These are phyloP conservation scores for Beauveria sp. DNA, from an alignment of 2,329 filamentous ascomycete species.

Conservation along the genomic window DNA sequence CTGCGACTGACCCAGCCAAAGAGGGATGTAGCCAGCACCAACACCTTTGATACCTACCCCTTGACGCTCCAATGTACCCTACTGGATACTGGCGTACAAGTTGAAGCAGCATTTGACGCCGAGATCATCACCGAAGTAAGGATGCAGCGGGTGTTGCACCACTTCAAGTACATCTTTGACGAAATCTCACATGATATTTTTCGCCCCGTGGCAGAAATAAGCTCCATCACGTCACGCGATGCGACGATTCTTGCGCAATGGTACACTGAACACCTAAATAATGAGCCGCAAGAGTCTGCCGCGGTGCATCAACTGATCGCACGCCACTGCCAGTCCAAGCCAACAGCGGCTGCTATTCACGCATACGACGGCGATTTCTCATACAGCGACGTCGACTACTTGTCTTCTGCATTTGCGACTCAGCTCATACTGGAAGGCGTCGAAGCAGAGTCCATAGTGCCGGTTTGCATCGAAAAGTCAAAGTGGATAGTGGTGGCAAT, in stretches of 20 bases:
- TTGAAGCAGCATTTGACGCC: background rate
- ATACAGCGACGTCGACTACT: conserved; percentile 27
- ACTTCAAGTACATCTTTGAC: background rate
- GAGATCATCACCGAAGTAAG: background rate
- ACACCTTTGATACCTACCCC: conserved; percentile 12
- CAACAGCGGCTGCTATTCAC: background rate
- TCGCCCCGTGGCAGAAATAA: background rate
- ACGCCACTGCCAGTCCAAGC: conserved; percentile 18
- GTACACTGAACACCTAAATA: conserved; percentile 3
- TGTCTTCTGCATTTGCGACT: conserved; percentile 11
- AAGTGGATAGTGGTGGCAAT: conserved; percentile 17
- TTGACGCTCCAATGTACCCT: conserved; percentile 10
- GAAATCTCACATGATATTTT: background rate
- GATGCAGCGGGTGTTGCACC: background rate
- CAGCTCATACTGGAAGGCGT: conserved; percentile 18
- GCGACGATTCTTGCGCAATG: conserved; percentile 7
- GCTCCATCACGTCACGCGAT: conserved; percentile 1
- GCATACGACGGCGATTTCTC: conserved; percentile 35
- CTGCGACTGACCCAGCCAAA: background rate
- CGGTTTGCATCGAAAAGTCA: conserved; percentile 20
- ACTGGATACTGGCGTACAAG: background rate
- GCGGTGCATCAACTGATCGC: conserved; percentile 35
- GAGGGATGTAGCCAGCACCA: background rate
- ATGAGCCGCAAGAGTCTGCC: conserved; percentile 4
- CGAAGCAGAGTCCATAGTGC: conserved; percentile 17